Base-by-base conservation (phyloP, 2,329 filamentous ascomycete species). In the Aspergillus luchuensis region DNA sequence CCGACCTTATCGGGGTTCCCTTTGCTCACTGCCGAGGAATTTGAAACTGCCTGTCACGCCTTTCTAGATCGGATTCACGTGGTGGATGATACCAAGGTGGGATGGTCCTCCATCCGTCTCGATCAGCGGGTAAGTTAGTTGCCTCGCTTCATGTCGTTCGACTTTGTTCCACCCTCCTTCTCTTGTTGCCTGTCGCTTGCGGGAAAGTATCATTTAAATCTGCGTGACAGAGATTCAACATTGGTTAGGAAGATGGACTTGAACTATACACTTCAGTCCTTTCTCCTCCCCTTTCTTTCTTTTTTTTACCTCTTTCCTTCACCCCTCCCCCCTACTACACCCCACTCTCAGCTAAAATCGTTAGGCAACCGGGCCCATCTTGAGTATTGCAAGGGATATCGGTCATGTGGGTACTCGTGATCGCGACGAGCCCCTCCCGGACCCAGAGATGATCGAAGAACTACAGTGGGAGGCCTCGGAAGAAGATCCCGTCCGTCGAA, bases 1-100 rank as follows among this genome's bases (percentile, higher is more conserved):
- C 38, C 21, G 38, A 56, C 64, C 47, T 56, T 76, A 45, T 70
- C 69, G 52, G 60, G 59, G 54, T 91, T 88, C 70, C 89, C 89
- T 6, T 85, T 83, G 60, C 81, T 91, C 28, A 83, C 77, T 10
- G 69, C 76, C 10, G 81, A 85, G 43, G 88, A 91, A 70, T 91
- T 91, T 65, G 76, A 84, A 56, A 82, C 86, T 69, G 85, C 82
- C 57, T 91, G 89, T 73, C 84, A 88, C 80, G 70, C 86, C 83
- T 57, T 86, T 78, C 58, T 66, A 56, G 59, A 68, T 65, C 36
- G 78, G 88, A 3, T 87, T 85, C 2, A 79, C 81, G 6, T 68
- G 84, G 39, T 81, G 85, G 58, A 78, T 76, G 63, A 78, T 79
- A 60, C 87, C 85, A 82, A 68, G 76, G 88, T 59, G 57, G 77